Conservation (phyloP, 495 filamentous ascomycete species). For the Xylaria castorea region DNA sequence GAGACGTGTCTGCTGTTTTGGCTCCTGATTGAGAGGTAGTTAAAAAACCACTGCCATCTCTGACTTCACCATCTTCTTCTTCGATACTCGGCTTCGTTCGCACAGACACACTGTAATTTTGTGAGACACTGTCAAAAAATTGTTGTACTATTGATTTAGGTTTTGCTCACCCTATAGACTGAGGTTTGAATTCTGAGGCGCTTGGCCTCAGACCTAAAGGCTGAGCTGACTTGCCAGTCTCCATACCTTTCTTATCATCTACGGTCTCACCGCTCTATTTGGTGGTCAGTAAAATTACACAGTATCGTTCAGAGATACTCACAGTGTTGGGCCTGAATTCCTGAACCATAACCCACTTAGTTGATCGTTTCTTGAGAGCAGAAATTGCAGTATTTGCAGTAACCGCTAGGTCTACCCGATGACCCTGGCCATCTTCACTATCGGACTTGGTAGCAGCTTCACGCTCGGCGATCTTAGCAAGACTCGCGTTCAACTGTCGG, state of each 20-base stretch:
- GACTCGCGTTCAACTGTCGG: constrained; percentile 67
- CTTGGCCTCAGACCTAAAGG: constrained; percentile 45
- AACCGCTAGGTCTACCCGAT: constrained; percentile 85
- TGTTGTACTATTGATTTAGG: not conserved
- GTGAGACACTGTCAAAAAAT: constrained; percentile 28
- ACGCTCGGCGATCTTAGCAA: constrained; percentile 76
- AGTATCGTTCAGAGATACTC: constrained; percentile 45
- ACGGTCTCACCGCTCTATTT: constrained; percentile 46
- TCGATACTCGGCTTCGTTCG: constrained; percentile 55
- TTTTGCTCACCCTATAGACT: constrained; percentile 36
- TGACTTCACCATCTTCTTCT: constrained; percentile 81
- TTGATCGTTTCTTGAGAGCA: constrained; percentile 78
- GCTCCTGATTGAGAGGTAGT: constrained; percentile 22
- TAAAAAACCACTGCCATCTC: constrained; percentile 60
- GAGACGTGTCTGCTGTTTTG: constrained; percentile 29
- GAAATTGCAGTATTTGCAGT: constrained; percentile 84
- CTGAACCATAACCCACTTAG: constrained; percentile 85
- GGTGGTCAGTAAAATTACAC: constrained; percentile 31
- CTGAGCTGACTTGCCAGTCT: constrained; percentile 33
- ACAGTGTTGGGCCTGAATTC: constrained; percentile 67
- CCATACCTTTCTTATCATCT: constrained; percentile 43
- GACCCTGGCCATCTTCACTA: constrained; percentile 66
- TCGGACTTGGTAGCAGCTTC: constrained; percentile 66
- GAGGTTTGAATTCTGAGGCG: constrained; percentile 57
- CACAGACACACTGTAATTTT: constrained; percentile 43